Conservation (phyloP, 2,329 filamentous ascomycete genomes). For the Ascosphaera apis region DNA sequence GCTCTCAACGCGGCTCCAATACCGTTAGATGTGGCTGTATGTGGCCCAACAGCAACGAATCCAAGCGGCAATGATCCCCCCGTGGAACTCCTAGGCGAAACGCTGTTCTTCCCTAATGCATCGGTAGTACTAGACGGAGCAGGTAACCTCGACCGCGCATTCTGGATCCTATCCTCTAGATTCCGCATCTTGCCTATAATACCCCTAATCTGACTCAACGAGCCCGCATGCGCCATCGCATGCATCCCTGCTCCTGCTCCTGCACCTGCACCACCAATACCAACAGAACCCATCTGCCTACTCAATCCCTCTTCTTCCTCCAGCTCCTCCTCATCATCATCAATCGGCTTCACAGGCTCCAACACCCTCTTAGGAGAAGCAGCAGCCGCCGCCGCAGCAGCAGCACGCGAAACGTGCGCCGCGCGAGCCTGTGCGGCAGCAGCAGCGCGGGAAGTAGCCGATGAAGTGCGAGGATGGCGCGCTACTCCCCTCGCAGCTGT, state of each 20-base stretch:
- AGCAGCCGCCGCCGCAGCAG: constrained; percentile 26
- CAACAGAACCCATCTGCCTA: constrained; percentile 25
- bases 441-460: constrained; percentile 37
- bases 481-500: too few species aligned
- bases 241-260: too few species aligned
- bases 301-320: constrained; percentile 29
- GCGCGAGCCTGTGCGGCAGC: constrained; percentile 29
- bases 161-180: constrained; percentile 80
- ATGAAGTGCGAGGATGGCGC: constrained; percentile 36
- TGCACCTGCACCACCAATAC: too few species aligned
- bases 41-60: constrained; percentile 49
- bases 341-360: too few species aligned
- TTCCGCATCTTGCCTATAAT: constrained; percentile 95
- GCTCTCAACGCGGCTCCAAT: constrained; percentile 26
- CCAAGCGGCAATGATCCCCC: too few species aligned
- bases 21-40: constrained; percentile 60
- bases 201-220: constrained; percentile 75
- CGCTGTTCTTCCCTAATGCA: too few species aligned
- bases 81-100: too few species aligned
- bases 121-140: too few species aligned
- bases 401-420: constrained; percentile 19
- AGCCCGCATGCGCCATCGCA: constrained; percentile 29
- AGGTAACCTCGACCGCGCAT: constrained; percentile 73
- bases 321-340: too few species aligned
- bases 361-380: constrained; percentile 28